Evolutionary conservation across 495 filamentous ascomycete genomes (phyloP).

Genomic region (Talaromyces wortmannii): DNA sequence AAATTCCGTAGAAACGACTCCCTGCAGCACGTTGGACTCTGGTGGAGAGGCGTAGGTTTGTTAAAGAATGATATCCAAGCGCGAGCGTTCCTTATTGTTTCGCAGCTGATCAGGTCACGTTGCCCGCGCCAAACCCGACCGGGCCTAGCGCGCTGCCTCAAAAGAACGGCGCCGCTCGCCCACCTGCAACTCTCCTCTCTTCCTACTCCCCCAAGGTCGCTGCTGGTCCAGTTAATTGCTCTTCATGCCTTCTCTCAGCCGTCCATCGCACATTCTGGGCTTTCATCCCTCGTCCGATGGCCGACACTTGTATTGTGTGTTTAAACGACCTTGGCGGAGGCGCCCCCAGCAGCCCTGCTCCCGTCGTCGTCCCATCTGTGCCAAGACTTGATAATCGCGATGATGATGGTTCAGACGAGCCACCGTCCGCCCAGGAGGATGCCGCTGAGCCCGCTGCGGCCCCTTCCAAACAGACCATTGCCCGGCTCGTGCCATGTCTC

Average conservation of each 20-base stretch:
- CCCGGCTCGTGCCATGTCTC: constrained; percentile 66
- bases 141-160: not conserved
- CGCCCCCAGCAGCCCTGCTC: constrained; percentile 34
- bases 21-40: too few relatives aligned
- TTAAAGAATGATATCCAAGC: too few relatives aligned
- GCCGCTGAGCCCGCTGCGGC: constrained; percentile 16
- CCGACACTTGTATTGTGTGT: constrained; percentile 95
- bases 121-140: not conserved
- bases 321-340: constrained; percentile 76
- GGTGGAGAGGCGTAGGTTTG: too few relatives aligned
- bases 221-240: constrained; percentile 15
- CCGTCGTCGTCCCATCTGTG: constrained; percentile 34
- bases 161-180: too few relatives aligned
- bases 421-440: constrained; percentile 23
- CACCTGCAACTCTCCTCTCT: not conserved
- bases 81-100: too few relatives aligned
- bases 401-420: constrained; percentile 22
- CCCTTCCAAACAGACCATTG: constrained; percentile 44
- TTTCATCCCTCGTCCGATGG: constrained; percentile 52
- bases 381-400: constrained; percentile 36
- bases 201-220: not conserved
- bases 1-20: too few relatives aligned
- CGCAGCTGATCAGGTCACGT: not conserved
- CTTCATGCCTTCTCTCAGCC: constrained; percentile 41
- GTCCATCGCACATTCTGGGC: constrained; percentile 18